Evolutionary conservation across 1,284 basidiomycete species (phyloP).

Genomic region (Trametes versicolor): DNA sequence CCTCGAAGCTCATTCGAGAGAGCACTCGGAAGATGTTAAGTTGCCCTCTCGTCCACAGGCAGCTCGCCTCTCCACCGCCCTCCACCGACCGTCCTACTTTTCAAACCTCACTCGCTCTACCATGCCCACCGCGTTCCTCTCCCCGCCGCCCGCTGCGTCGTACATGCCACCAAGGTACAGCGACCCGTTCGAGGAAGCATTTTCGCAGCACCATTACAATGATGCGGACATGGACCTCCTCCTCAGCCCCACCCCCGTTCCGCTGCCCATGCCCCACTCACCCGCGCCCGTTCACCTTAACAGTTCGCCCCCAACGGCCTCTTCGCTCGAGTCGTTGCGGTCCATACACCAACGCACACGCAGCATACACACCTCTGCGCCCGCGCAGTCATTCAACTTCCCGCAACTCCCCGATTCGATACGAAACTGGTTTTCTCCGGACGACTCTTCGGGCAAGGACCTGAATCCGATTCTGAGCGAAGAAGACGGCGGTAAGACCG

Average conservation of each 20-base stretch:
- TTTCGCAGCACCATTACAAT: conserved; percentile 32
- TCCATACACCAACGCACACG: conserved; percentile 57
- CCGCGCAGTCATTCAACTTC: conserved; percentile 38
- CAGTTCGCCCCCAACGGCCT: conserved; percentile 44
- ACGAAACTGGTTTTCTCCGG: conserved; percentile 65
- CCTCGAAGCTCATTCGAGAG: conserved; percentile 34
- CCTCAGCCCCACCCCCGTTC: conserved; percentile 42
- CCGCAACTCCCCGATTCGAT: conserved; percentile 38
- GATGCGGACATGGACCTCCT: conserved; percentile 42
- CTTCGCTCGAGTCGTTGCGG: conserved; percentile 73
- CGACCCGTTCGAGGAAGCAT: conserved; percentile 46
- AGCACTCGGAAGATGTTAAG: conserved; percentile 28
- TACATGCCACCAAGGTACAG: conserved; percentile 36
- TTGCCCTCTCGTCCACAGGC: conserved; percentile 53
- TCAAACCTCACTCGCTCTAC: conserved; percentile 69
- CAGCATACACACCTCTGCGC: conserved; percentile 42
- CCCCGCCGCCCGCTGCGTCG: conserved; percentile 38
- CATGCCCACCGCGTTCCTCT: conserved; percentile 70
- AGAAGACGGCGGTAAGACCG: conserved; percentile 64
- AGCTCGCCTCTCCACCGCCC: conserved; percentile 56
- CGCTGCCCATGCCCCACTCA: conserved; percentile 42
- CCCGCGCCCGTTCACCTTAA: conserved; percentile 41
- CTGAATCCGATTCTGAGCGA: conserved; percentile 61
- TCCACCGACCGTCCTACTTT: conserved; percentile 59
- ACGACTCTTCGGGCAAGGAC: conserved; percentile 53